phyloP scores from a whole-genome alignment of 768 basidiomycete genomes.

The Leccinum subtestaceum region DNA sequence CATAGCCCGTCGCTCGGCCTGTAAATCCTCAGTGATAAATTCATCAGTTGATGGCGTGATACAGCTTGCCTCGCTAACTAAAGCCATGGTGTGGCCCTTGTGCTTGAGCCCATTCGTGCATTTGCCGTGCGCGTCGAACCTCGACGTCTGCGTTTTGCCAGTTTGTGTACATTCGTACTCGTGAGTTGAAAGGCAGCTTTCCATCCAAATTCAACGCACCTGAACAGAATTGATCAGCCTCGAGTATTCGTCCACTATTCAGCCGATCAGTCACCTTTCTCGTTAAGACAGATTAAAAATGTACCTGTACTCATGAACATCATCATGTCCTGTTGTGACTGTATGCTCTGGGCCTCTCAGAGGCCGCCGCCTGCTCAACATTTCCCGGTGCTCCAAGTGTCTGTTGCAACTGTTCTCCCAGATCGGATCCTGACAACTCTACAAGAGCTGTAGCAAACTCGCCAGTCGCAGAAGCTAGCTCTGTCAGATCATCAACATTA shows the following conservation, averaged over 20 bases:
- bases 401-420: slow-evolving; percentile 68
- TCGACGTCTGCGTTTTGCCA: slow-evolving; percentile 85
- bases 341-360: slow-evolving; percentile 61
- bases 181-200: slow-evolving; percentile 84
- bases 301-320: slow-evolving; percentile 76
- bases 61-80: slow-evolving; percentile 72
- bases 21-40: not conserved
- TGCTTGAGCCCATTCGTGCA: slow-evolving; percentile 78
- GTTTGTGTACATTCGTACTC: slow-evolving; percentile 74
- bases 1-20: slow-evolving; percentile 84
- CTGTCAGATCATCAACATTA: slow-evolving; percentile 34
- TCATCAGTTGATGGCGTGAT: not conserved
- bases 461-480: slow-evolving; percentile 64
- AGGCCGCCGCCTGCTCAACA: slow-evolving; percentile 66
- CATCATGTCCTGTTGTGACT: slow-evolving; percentile 79
- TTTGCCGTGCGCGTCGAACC: slow-evolving; percentile 63
- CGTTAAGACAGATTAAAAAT: not conserved
- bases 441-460: slow-evolving; percentile 76
- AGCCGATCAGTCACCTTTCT: slow-evolving; percentile 8
- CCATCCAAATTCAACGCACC: slow-evolving; percentile 42
- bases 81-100: slow-evolving; percentile 78
- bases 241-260: slow-evolving; percentile 84
- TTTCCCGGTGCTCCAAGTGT: slow-evolving; percentile 70
- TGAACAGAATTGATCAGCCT: slow-evolving; percentile 84
- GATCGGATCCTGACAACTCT: slow-evolving; percentile 73